Evolutionary conservation across 2,329 filamentous ascomycete species (phyloP), one percentile per base, ranked within the genome.

Genomic region (Ceratocystis alfenasii): DNA sequence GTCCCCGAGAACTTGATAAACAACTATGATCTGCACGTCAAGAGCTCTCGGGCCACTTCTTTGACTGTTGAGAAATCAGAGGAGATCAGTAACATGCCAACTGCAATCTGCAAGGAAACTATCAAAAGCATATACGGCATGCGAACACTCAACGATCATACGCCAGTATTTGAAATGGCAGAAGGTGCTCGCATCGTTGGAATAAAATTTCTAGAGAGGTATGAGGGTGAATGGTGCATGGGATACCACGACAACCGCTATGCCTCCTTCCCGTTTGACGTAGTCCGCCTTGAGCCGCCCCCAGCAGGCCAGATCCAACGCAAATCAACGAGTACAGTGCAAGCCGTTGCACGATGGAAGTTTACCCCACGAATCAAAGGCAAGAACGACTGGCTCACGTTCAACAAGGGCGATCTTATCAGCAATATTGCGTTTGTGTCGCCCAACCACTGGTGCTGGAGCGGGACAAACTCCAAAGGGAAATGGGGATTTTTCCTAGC

Each of bases 381-480:
- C 12, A 72, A 71, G 25, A 76, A 76, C 33, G 72, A 77, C 10
- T 84, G 82, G 82, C 74, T 84, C n/a, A 78, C 75, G 69, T 83
- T 89, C 71, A 84, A 86, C 36, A 87, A 86, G 71, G 83, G 83
- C 22, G 86, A 89, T 69, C 77, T 80, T 2, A 86, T 88, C 17
- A 84, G 79, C 69, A 89, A 86, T 74, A 89, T 83, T 28, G 76
- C 75, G 64, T 83, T 80, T 76, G 69, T 75, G 1, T 75, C 79
- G 66, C 73, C 75, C 25, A 78, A 79, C 12, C 78, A 81, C 68
- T 83, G 81, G 81, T 83, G 80, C 71, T 83, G 81, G 81, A 78
- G 78, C 0, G 81, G 81, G 1, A 79, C 74, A 17, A 83, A 81
- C 67, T 70, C 78, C 46, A 81, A 79, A 68, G 80, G 80, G 3